Evolutionary conservation across 2,329 filamentous ascomycete genomes (phyloP), one percentile per base, ranked within the genome.

Genomic region (Berkeleyomyces basicola): DNA sequence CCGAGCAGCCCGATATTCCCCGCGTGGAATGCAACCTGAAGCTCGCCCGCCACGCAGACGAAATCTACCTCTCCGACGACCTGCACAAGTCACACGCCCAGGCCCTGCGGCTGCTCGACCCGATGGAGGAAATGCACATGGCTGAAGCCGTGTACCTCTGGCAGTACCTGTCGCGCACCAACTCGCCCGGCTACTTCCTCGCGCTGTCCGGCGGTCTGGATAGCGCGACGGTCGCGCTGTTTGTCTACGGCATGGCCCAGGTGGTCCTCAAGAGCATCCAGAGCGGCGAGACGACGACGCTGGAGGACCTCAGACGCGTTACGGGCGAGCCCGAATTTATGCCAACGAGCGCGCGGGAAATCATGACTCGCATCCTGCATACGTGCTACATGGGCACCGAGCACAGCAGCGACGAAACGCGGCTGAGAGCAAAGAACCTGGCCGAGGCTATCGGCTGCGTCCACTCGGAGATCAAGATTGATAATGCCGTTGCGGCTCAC

Each of bases 381-480:
- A 71, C 70, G 1, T 78, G 76, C 64, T 86, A 79, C 70, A 83
- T 85, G 80, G 83, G 82, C 31, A 85, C 79, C 0, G 72, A 77
- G 64, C 82, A 85, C 68, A 82, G 78, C 0, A 79, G 77, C 7
- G 72, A 75, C 36, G 82, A 84, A 65, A 86, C 83, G 0, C 72
- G 83, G 7, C 74, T 74, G 9, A 74, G 83, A 71, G 85, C 88
- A 1, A 80, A 80, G 68, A 76, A 79, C 0, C 77, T 92, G 0
- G 71, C 79, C 3, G 69, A 75, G 3, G 77, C 75, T 3, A 89
- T 92, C 61, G 88, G 87, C 2, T 77, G 81, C 14, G 84, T 90
- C 68, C 89, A 93, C 69, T 77, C 82, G 3, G 81, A 91, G 68
- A 75, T 90, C 53, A 82, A 90, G 68, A 90, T 92, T 63, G 88